Conservation (phyloP, 768 basidiomycete genomes). For the Tephrocybe sp. region DNA sequence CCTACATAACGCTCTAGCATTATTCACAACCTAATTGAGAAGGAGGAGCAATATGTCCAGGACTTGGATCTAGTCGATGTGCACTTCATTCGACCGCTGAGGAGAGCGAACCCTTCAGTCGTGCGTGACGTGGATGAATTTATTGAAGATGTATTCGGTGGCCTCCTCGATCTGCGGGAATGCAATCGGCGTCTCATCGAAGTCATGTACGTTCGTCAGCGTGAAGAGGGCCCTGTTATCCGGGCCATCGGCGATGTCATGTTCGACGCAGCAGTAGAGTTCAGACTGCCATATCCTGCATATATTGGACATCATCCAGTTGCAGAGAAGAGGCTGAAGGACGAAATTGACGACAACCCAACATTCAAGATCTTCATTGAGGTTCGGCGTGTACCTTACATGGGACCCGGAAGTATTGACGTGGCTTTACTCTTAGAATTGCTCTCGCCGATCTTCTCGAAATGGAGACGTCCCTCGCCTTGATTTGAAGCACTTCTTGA, state of each 20-base stretch:
- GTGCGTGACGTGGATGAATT: conserved; percentile 72
- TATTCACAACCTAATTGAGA: conserved; percentile 85
- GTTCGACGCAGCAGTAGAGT: conserved; percentile 83
- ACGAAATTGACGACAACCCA: conserved; percentile 79
- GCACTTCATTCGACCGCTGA: conserved; percentile 55
- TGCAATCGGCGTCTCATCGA: conserved; percentile 83
- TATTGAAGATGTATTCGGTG: conserved; percentile 88
- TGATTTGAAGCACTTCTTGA: conserved; percentile 79
- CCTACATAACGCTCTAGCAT: conserved; percentile 38
- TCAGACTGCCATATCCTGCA: conserved; percentile 80
- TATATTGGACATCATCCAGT: conserved; percentile 84
- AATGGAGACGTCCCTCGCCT: conserved; percentile 40
- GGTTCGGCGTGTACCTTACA: conserved; percentile 41
- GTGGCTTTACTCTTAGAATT: conserved; percentile 32
- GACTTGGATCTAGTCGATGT: conserved; percentile 85
- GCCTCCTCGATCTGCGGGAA: conserved; percentile 84
- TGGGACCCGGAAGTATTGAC: background rate
- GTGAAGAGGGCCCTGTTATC: conserved; percentile 81
- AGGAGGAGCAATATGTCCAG: conserved; percentile 87
- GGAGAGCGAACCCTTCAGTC: conserved; percentile 41
- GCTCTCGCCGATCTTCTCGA: conserved; percentile 37
- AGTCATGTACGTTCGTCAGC: conserved; percentile 83
- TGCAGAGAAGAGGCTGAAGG: conserved; percentile 85
- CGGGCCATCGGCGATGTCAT: conserved; percentile 88
- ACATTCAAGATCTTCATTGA: conserved; percentile 86